These are phyloP conservation scores for Sporothrix brunneoviolacea DNA, from an alignment of 2,329 filamentous ascomycete genomes.

Conservation along the genomic window DNA sequence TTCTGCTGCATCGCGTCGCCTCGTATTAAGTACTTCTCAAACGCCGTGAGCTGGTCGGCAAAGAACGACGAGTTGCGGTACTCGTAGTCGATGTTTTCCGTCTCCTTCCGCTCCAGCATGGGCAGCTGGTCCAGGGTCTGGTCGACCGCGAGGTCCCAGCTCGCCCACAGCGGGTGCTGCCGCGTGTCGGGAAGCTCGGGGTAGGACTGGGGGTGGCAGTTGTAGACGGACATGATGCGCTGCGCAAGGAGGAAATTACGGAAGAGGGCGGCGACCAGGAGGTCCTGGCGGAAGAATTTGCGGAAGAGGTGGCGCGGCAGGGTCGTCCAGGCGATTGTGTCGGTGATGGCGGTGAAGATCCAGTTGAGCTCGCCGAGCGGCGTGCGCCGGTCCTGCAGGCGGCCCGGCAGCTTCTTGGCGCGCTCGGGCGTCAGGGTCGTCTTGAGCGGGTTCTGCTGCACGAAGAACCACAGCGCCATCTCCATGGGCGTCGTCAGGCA, in stretches of 20 bases:
- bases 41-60: constrained; percentile 91
- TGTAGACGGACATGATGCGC: constrained; percentile 91
- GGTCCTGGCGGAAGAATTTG: constrained; percentile 92
- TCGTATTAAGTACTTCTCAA: constrained; percentile 86
- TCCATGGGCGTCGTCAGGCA: constrained; percentile 96
- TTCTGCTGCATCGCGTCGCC: constrained; percentile 76
- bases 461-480: constrained; percentile 94
- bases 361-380: constrained; percentile 95
- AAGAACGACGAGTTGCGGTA: constrained; percentile 96
- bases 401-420: constrained; percentile 82
- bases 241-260: constrained; percentile 93
- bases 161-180: constrained; percentile 90
- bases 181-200: constrained; percentile 91
- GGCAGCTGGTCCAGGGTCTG: constrained; percentile 88
- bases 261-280: constrained; percentile 98
- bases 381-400: constrained; percentile 85
- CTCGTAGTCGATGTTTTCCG: constrained; percentile 69
- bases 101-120: constrained; percentile 72
- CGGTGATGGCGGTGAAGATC: constrained; percentile 98
- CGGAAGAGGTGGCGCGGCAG: constrained; percentile 85
- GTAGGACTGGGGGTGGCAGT: constrained; percentile 89
- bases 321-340: constrained; percentile 98
- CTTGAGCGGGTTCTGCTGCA: constrained; percentile 77
- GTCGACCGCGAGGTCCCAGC: constrained; percentile 95
- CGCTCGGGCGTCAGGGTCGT: constrained; percentile 68